Percentiles rank a stretch among this genome's conserved stretches.
These are phyloP conservation scores for Leccinum broughii DNA, from an alignment of 768 basidiomycete species.

Conservation along the genomic window DNA sequence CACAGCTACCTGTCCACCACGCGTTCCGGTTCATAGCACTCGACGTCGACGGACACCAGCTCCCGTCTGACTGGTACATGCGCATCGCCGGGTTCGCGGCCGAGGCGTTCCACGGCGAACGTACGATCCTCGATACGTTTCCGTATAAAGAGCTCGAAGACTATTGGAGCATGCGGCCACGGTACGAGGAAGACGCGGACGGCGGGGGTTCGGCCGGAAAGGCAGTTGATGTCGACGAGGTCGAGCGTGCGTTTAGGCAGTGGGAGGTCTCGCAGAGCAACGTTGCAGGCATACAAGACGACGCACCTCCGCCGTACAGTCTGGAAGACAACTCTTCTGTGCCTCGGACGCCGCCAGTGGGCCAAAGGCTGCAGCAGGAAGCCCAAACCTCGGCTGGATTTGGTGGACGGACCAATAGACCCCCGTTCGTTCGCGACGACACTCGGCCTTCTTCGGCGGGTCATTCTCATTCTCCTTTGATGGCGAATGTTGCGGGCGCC, in stretches of 20 bases:
- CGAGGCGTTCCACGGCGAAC: slow-evolving; percentile 65
- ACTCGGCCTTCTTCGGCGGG: slow-evolving; percentile 9
- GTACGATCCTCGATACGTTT: slow-evolving; percentile 60
- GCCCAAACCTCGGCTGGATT: not conserved
- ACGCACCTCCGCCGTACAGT: slow-evolving; percentile 67
- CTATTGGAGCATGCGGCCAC: slow-evolving; percentile 68
- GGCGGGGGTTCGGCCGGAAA: not conserved
- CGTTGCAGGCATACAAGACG: slow-evolving; percentile 39
- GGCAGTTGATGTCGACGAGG: slow-evolving; percentile 28
- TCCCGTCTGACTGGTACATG: slow-evolving; percentile 88
- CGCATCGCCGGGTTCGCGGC: slow-evolving; percentile 72
- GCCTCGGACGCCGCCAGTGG: not conserved
- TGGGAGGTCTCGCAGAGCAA: slow-evolving; percentile 36
- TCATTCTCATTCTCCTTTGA: slow-evolving; percentile 6
- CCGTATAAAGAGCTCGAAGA: slow-evolving; percentile 72
- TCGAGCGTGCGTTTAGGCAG: slow-evolving; percentile 40
- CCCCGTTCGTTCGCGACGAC: not conserved
- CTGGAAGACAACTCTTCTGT: slow-evolving; percentile 39
- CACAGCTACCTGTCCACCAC: slow-evolving; percentile 60
- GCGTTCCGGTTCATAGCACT: slow-evolving; percentile 65
- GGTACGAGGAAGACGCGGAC: slow-evolving; percentile 41
- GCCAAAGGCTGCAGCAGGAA: not conserved
- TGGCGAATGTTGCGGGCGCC: not conserved
- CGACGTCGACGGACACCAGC: slow-evolving; percentile 74
- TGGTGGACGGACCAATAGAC: not conserved